Evolutionary conservation across 1,284 basidiomycete species (phyloP).

Genomic region (Grifola frondosa): DNA sequence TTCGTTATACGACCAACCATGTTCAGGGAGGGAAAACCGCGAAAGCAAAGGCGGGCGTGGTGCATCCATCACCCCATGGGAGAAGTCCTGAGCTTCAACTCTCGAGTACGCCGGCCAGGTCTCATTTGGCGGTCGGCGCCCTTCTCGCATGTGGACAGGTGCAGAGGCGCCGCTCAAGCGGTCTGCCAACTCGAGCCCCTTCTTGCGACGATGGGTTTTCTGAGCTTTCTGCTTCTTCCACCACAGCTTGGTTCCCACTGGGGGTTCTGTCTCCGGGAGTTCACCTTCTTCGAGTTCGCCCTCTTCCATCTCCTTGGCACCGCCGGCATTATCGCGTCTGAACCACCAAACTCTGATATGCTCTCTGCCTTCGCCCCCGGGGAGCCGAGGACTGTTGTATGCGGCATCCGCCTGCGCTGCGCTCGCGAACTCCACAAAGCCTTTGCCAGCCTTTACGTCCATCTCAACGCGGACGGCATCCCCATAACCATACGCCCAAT

Average conservation of each 20-base stretch:
- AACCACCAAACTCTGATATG: constrained; percentile 60
- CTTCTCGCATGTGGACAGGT: too few species aligned
- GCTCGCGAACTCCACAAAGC: constrained; percentile 52
- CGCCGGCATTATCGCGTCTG: constrained; percentile 12
- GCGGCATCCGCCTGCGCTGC: constrained; percentile 45
- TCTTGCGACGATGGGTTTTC: background rate
- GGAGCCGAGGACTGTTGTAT: constrained; percentile 48
- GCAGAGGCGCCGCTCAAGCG: background rate
- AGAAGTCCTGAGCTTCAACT: too few species aligned
- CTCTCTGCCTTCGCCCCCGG: constrained; percentile 44
- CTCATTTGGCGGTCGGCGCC: too few species aligned
- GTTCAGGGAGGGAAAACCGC: too few species aligned
- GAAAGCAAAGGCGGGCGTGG: too few species aligned
- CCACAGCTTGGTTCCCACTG: constrained; percentile 12
- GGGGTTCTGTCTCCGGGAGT: constrained; percentile 9
- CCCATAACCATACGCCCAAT: constrained; percentile 47
- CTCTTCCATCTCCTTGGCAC: constrained; percentile 25
- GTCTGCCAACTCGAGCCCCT: background rate
- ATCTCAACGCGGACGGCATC: constrained; percentile 38
- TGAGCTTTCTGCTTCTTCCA: constrained; percentile 24
- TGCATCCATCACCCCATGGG: too few species aligned
- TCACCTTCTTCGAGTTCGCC: constrained; percentile 28
- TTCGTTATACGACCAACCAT: too few species aligned
- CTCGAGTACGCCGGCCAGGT: too few species aligned
- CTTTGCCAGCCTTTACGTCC: constrained; percentile 43